Conservation (phyloP, 306 rosid species). For the Rosa multiflora region DNA sequence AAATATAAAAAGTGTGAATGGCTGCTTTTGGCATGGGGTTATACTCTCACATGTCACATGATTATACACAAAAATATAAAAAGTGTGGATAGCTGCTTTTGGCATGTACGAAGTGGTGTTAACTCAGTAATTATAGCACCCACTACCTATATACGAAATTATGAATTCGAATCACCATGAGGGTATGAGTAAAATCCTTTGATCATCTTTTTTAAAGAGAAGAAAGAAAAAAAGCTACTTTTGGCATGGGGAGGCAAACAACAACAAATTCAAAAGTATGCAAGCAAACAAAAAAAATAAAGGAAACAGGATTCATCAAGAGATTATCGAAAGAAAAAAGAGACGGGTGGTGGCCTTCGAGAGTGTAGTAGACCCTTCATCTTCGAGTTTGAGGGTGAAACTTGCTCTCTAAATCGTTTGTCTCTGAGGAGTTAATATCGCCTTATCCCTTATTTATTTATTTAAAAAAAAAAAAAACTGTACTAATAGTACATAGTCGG, state of each 20-base stretch:
- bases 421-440: too few relatives aligned
- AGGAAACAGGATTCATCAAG: not conserved
- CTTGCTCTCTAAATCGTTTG: too few relatives aligned
- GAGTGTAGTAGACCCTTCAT: too few relatives aligned
- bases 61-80: slow-evolving; percentile 14
- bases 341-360: too few relatives aligned
- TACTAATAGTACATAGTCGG: not conserved
- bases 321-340: not conserved
- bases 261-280: slow-evolving; percentile 11
- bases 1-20: slow-evolving; percentile 12
- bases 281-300: not conserved
- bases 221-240: not conserved
- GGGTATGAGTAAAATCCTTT: too few relatives aligned
- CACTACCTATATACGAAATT: too few relatives aligned
- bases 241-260: slow-evolving; percentile 20
- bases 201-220: too few relatives aligned
- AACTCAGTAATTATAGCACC: too few relatives aligned
- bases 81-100: slow-evolving; percentile 6
- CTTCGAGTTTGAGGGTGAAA: too few relatives aligned
- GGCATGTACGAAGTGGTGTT: too few relatives aligned
- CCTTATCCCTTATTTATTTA: too few relatives aligned
- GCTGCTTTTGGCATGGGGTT: not conserved
- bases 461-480: not conserved
- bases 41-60: not conserved
- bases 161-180: too few relatives aligned